These are phyloP conservation scores for Groenewaldozyma tartarivorans DNA, from an alignment of 805 yeast species.

Conservation along the genomic window DNA sequence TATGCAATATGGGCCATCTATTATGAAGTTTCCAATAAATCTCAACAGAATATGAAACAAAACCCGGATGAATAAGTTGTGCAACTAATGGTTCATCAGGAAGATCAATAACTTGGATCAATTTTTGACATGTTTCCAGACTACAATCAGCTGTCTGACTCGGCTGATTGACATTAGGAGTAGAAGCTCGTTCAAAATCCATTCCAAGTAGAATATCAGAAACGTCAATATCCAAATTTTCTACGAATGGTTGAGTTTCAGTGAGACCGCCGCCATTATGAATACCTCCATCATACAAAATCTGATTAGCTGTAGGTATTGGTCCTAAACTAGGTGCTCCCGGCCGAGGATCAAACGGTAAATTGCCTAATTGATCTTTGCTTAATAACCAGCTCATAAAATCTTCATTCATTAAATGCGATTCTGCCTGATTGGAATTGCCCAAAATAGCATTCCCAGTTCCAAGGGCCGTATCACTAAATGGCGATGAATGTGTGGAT, in stretches of 20 bases:
- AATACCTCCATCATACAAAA: too few species aligned
- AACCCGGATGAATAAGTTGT: conserved; percentile 12
- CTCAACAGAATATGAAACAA: conserved; percentile 14
- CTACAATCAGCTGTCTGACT: conserved; percentile 1
- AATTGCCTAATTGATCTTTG: neutral
- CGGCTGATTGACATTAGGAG: neutral
- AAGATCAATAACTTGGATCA: conserved; percentile 5
- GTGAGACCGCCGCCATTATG: too few species aligned
- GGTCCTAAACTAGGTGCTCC: neutral
- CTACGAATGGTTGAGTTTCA: neutral
- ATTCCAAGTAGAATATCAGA: neutral
- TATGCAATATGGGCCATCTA: conserved; percentile 46
- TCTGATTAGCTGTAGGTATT: neutral
- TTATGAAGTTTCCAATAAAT: conserved; percentile 35
- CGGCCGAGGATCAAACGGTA: neutral
- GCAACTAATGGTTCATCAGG: conserved; percentile 9
- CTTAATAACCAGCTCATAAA: conserved; percentile 16
- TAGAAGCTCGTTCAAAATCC: neutral
- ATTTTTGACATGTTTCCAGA: conserved; percentile 7
- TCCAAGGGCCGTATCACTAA: conserved; percentile 13
- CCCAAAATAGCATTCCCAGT: conserved; percentile 15
- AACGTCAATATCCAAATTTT: conserved; percentile 1
- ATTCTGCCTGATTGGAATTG: conserved; percentile 15
- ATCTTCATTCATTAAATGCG: conserved; percentile 17
- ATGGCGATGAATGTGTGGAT: conserved; percentile 3